Conservation (phyloP, 2,329 filamentous ascomycete genomes). For the Pseudopithomyces maydicus region DNA sequence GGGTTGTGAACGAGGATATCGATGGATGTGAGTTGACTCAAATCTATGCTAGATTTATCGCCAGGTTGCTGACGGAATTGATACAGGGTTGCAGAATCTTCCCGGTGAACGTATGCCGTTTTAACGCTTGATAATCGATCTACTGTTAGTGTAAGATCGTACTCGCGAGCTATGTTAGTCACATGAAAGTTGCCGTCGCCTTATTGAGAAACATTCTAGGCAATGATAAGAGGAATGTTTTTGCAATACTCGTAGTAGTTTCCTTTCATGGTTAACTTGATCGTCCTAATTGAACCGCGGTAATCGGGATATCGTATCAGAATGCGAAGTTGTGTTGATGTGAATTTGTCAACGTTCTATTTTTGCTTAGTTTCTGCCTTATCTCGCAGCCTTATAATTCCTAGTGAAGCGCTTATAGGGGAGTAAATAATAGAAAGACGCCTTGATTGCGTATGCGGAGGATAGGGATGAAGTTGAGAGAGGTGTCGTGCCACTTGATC, state of each 20-base stretch:
- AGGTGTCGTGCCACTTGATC: neutral
- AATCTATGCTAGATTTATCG: no score
- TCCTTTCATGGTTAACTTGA: neutral
- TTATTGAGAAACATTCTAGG: no score
- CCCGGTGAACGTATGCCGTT: conserved; percentile 6
- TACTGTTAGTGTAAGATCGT: neutral
- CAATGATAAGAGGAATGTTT: no score
- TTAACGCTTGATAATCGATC: neutral
- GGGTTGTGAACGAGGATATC: conserved; percentile 26
- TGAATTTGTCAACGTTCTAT: neutral
- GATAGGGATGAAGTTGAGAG: neutral
- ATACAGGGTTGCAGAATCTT: conserved; percentile 9
- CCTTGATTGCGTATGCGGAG: neutral
- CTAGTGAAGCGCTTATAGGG: neutral
- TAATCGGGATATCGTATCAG: neutral
- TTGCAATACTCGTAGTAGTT: no score
- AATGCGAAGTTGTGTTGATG: neutral
- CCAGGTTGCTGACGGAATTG: neutral
- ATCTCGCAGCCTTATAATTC: neutral
- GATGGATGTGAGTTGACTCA: conserved; percentile 30
- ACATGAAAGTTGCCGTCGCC: no score
- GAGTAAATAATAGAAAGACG: neutral
- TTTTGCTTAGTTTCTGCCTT: conserved; percentile 1
- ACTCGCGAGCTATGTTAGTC: neutral
- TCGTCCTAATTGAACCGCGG: neutral